Base-by-base conservation (phyloP, 805 yeast genomes). In the Pichia thaimueangensis region DNA sequence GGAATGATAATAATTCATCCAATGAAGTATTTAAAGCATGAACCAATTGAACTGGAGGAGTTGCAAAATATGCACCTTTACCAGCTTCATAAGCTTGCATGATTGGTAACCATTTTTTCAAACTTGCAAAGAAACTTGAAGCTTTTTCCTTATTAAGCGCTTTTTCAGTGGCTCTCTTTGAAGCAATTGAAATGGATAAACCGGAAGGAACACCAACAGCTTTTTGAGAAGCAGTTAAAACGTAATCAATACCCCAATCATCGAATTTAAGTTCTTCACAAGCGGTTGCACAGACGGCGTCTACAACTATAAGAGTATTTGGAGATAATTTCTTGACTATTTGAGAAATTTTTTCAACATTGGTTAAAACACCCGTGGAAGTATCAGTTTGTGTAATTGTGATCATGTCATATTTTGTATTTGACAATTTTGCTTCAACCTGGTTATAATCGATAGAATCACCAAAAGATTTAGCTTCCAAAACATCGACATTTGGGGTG, bases 121-220 rank as follows among this genome's bases (percentile, higher is more conserved):
- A 68, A 34, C 83, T 79, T 35, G 88, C 82, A 61, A 78, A 86
- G 61, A 67, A 83, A 17, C 81, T 63, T 45, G 71, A 65, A 54
- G 75, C 67, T 47, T 70, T 69, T 38, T 58, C 49, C 57, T 75
- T 73, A 15, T 57, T 52, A 42, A 78, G 61, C 1, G 86, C 82
- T 55, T 74, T 76, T 7, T 64, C 63, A 28, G 88, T 65, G 11
- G 95, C 96, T 54, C 95, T 77, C 42, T 70, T 76, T 21, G 93
- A 80, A 16, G 87, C 79, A 60, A 76, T 74, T 28, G 84, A 78
- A 54, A 91, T 74, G 15, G 91, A 79, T 52, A 91, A 73, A 15
- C 98, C 98, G 7, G 96, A 80, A 41, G 97, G 97, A 23, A 83
- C 93, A 41, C 96, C 96, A 53, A 91, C 69, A 23, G 96, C 97